These are phyloP conservation scores for Cladophialophora exuberans DNA, from an alignment of 2,329 filamentous ascomycete genomes.

Conservation along the genomic window DNA sequence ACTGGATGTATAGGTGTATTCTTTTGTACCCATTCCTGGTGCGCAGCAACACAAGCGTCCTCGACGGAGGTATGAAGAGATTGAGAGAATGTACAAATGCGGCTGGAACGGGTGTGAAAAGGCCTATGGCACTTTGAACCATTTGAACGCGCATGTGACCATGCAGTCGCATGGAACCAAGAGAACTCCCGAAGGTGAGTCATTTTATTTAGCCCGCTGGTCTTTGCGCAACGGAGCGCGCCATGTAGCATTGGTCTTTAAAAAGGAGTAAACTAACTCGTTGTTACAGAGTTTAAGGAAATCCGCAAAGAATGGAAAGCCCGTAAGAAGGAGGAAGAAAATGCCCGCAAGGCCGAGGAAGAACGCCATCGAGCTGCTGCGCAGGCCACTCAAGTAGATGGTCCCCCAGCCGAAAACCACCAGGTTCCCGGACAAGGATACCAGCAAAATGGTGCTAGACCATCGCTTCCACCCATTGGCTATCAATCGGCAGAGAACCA, in stretches of 20 bases:
- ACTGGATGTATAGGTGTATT: constrained; percentile 72
- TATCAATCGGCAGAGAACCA: constrained; percentile 65
- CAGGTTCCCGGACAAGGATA: constrained; percentile 43
- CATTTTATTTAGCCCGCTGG: constrained; percentile 14
- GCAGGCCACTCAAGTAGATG: constrained; percentile 56
- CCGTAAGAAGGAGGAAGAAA: constrained; percentile 98
- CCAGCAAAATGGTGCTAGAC: constrained; percentile 55
- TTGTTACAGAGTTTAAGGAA: constrained; percentile 85
- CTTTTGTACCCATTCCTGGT: constrained; percentile 95
- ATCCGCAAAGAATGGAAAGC: constrained; percentile 99
- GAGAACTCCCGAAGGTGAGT: constrained; percentile 93
- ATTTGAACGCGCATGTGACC: constrained; percentile 95
- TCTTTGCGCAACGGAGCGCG: constrained; percentile 10
- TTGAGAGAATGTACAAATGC: constrained; percentile 99
- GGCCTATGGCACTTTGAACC: constrained; percentile 95
- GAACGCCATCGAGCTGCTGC: constrained; percentile 69
- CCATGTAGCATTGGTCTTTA: background rate
- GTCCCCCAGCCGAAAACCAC: constrained; percentile 48
- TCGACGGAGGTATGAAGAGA: constrained; percentile 91
- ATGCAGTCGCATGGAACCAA: constrained; percentile 98
- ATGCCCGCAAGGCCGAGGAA: constrained; percentile 84
- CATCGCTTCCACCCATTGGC: constrained; percentile 75
- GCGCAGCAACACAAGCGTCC: constrained; percentile 95
- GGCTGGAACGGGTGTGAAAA: constrained; percentile 99
- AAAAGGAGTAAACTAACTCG: constrained; percentile 14